phyloP scores from a whole-genome alignment of 179 eudicot genomes.

The Silene noctiflora region DNA sequence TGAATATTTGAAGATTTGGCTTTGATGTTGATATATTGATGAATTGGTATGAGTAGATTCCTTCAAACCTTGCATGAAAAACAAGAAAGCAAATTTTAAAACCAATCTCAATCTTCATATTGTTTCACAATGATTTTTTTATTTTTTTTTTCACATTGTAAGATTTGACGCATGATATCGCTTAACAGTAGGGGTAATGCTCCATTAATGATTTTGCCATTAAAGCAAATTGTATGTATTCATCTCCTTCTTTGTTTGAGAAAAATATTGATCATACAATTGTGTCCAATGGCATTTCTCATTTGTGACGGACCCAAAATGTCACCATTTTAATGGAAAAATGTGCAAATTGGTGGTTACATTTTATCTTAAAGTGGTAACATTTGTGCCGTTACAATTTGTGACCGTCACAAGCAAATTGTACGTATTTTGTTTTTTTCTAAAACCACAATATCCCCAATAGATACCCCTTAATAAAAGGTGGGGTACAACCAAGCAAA shows the following conservation, averaged over 20 bases:
- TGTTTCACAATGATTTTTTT: no score
- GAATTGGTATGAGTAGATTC: background rate
- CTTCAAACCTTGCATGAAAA: conserved; percentile 1
- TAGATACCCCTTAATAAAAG: conserved; percentile 9
- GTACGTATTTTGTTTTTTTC: no score
- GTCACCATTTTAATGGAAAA: no score
- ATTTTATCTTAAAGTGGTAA: no score
- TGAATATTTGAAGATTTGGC: background rate
- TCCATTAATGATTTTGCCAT: background rate
- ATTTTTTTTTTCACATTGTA: no score
- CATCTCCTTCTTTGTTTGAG: background rate
- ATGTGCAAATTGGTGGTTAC: no score
- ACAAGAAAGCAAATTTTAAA: background rate
- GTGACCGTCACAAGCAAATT: no score
- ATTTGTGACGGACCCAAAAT: no score
- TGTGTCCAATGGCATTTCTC: no score
- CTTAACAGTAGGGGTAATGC: background rate
- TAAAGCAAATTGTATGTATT: no score
- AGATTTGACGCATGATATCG: background rate
- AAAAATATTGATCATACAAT: background rate
- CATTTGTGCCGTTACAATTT: no score
- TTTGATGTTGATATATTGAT: conserved; percentile 1
- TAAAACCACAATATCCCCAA: no score
- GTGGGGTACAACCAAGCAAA: conserved; percentile 13
- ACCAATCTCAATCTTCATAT: background rate